Evolutionary conservation across 2,329 filamentous ascomycete species (phyloP), one percentile per base, ranked within the genome.

Genomic region (Myriosclerotinia curreyana): DNA sequence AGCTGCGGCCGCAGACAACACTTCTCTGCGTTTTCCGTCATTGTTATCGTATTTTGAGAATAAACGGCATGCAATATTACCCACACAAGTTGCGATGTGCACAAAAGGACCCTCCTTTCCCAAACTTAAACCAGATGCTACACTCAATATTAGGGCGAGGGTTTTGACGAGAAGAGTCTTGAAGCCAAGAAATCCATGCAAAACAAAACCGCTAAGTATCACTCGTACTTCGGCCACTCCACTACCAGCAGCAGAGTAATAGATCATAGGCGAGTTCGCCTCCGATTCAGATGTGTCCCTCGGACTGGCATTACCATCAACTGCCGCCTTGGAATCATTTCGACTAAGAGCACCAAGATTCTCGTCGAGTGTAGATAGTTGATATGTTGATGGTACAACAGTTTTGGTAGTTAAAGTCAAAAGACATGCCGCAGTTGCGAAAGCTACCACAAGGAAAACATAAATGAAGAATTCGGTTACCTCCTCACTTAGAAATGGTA

Each of bases 161-260:
- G 91, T 90, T 75, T 99, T 99, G 77, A 96, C 84, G 6, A 94
- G 76, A 38, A 99, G 81, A 0, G 95, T 98, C 73, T 89, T 90
- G 48, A 96, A 76, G 70, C 95, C 95, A 9, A 99, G 83, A 74
- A 98, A 98, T 1, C 95, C 94, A 80, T 98, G 95, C 63, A 99
- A 80, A 63, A 99, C 94, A 73, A 98, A 99, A 7, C 95, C 95
- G 72, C 92, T 97, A n/a, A 98, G 84, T 65, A 98, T 98, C 66
- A 98, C 95, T 69, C 95, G 93, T 64, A 98, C 94, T 78, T 99
- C 95, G 8, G 95, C 95, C 15, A 99, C 95, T 71, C 95, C 95
- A 77, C 92, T 96, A 56, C 95, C 95, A 50, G 94, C 94, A 65
- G 94, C 95, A 9, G 95, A 93, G 76, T 97, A 99, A 77, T 96